Evolutionary conservation across 805 yeast genomes (phyloP).

Genomic region (Metschnikowia sp.): DNA sequence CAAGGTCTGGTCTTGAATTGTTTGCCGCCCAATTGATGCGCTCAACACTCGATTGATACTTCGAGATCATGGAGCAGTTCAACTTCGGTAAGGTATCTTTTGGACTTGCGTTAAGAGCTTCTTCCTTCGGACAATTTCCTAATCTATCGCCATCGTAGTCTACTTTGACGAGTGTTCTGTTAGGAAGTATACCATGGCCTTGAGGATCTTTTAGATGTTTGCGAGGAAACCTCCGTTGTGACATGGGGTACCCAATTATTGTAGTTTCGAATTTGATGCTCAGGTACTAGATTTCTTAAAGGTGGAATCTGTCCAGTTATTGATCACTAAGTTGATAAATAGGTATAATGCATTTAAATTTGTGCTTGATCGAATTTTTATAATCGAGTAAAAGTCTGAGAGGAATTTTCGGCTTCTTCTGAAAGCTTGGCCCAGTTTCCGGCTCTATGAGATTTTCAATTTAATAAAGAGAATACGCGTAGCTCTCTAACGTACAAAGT

Average conservation of each 20-base stretch:
- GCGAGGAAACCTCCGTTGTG: background rate
- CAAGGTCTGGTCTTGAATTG: background rate
- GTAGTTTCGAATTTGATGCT: no score
- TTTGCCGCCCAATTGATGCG: background rate
- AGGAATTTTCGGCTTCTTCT: no score
- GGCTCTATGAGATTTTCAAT: no score
- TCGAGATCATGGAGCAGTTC: background rate
- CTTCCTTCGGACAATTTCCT: background rate
- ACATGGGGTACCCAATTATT: background rate
- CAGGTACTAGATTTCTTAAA: no score
- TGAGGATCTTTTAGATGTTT: background rate
- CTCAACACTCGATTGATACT: background rate
- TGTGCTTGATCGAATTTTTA: no score
- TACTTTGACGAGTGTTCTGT: background rate
- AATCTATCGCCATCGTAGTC: background rate
- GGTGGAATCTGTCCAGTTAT: no score
- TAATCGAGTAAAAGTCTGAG: no score
- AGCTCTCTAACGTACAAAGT: no score
- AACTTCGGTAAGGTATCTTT: background rate
- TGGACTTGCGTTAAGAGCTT: background rate
- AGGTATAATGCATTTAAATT: no score
- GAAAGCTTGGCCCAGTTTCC: no score
- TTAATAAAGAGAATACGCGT: no score
- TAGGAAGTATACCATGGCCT: background rate
- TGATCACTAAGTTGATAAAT: no score